A percentile compares a stretch with the other conserved stretches of the same genome.
phyloP scores from a whole-genome alignment of 2,329 filamentous ascomycete genomes.

The Triangularia setosa region DNA sequence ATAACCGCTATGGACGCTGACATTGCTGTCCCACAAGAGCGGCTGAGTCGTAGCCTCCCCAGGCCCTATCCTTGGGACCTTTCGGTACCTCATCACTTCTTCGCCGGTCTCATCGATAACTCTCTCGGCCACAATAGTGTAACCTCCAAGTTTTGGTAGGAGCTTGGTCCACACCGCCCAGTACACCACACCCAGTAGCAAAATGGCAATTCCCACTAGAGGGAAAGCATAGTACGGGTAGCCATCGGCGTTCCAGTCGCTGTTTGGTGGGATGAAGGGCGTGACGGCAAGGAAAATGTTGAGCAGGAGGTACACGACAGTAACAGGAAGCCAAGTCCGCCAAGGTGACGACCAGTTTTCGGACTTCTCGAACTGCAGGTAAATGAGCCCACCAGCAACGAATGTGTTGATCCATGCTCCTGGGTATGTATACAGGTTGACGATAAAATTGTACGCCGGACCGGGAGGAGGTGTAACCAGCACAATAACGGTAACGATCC shows the following conservation, averaged over 20 bases:
- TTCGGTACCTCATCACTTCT: conserved; percentile 39
- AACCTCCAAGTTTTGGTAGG: conserved; percentile 46
- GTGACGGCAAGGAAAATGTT: conserved; percentile 52
- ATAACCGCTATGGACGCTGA: not conserved
- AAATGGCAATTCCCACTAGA: conserved; percentile 49
- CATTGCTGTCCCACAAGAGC: not conserved
- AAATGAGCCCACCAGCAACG: conserved; percentile 48
- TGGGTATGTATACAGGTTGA: conserved; percentile 52
- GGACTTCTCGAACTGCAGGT: conserved; percentile 45
- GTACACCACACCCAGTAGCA: conserved; percentile 48
- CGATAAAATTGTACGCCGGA: conserved; percentile 65
- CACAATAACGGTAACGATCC: conserved; percentile 60
- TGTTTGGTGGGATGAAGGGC: conserved; percentile 52
- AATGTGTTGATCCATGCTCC: conserved; percentile 52
- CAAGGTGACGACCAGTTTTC: conserved; percentile 53
- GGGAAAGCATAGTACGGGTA: conserved; percentile 57
- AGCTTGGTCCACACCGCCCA: conserved; percentile 52
- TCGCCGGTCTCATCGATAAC: conserved; percentile 37
- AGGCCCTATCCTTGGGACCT: not conserved
- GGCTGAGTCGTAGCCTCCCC: not conserved
- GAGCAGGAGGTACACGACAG: conserved; percentile 45
- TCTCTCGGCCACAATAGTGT: conserved; percentile 45
- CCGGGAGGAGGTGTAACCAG: conserved; percentile 64
- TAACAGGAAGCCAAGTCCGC: conserved; percentile 47
- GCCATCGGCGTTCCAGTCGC: conserved; percentile 43